Percentiles rank a stretch among this genome's conserved stretches.
These are phyloP conservation scores for Stagonosporopsis rhizophila DNA, from an alignment of 2,329 filamentous ascomycete species.

Conservation along the genomic window DNA sequence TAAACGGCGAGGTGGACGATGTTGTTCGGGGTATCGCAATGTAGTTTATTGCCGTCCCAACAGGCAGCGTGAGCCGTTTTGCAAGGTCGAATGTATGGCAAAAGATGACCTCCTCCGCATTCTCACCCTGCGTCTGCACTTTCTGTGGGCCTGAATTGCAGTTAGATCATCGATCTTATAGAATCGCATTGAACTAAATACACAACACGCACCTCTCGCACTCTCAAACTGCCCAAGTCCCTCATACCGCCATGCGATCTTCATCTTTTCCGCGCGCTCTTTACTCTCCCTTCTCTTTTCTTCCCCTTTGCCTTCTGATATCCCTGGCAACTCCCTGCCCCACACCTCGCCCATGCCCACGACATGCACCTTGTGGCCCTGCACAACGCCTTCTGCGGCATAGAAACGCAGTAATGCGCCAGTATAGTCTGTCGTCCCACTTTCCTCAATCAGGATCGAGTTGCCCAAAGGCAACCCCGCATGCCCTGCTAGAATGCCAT, in stretches of 20 bases:
- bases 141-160: slow-evolving; percentile 22
- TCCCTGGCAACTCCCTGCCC: slow-evolving; percentile 81
- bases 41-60: slow-evolving; percentile 52
- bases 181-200: slow-evolving; percentile 29
- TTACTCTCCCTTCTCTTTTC: slow-evolving; percentile 35
- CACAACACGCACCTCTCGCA: slow-evolving; percentile 65
- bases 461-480: slow-evolving; percentile 83
- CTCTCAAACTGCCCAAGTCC: slow-evolving; percentile 74
- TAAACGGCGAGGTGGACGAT: slow-evolving; percentile 62
- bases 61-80: slow-evolving; percentile 55
- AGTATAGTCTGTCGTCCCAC: slow-evolving; percentile 92
- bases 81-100: slow-evolving; percentile 62
- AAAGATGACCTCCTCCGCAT: slow-evolving; percentile 62
- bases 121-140: slow-evolving; percentile 24
- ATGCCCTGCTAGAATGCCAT: slow-evolving; percentile 85
- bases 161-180: slow-evolving; percentile 23
- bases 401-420: slow-evolving; percentile 86
- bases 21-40: slow-evolving; percentile 66
- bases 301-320: slow-evolving; percentile 58
- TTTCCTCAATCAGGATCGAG: slow-evolving; percentile 82
- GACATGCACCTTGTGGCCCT: slow-evolving; percentile 88
- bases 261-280: slow-evolving; percentile 73
- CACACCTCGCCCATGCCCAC: slow-evolving; percentile 81
- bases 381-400: slow-evolving; percentile 89
- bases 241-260: slow-evolving; percentile 98